Evolutionary conservation across 2,329 filamentous ascomycete species (phyloP).

Genomic region (Fusarium sp.): DNA sequence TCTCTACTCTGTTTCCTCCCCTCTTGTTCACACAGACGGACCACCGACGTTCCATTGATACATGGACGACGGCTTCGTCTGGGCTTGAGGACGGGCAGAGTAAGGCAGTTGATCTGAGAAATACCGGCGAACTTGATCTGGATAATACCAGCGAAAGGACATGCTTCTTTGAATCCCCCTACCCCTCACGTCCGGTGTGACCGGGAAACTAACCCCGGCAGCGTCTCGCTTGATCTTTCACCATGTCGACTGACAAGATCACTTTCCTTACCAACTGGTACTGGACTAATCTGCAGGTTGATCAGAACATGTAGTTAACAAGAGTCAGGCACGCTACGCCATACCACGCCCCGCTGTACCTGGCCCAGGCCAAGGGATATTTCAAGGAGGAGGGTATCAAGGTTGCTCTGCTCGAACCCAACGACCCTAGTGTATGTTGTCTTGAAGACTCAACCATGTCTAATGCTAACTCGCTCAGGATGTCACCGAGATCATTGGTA

Average conservation of each 20-base stretch:
- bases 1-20: constrained; percentile 21
- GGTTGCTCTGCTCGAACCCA: constrained; percentile 81
- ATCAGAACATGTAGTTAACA: constrained; percentile 44
- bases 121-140: constrained; percentile 89
- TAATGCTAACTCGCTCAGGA: constrained; percentile 59
- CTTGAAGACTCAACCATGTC: fast-evolving
- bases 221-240: constrained; percentile 59
- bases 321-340: constrained; percentile 78
- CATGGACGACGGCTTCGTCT: neutral
- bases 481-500: constrained; percentile 85
- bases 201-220: constrained; percentile 62
- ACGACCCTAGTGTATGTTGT: constrained; percentile 75
- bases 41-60: neutral
- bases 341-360: constrained; percentile 82
- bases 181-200: constrained; percentile 42
- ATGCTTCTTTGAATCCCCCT: constrained; percentile 74
- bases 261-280: constrained; percentile 89
- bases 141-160: constrained; percentile 90
- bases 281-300: constrained; percentile 4
- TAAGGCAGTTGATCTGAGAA: constrained; percentile 70
- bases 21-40: neutral
- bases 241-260: constrained; percentile 86
- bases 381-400: constrained; percentile 82
- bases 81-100: constrained; percentile 34
- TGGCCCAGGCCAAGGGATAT: constrained; percentile 81